Evolutionary conservation across 441 rosid genomes (phyloP), one percentile per base, ranked within the genome.

Genomic region (Populus trichocarpa): DNA sequence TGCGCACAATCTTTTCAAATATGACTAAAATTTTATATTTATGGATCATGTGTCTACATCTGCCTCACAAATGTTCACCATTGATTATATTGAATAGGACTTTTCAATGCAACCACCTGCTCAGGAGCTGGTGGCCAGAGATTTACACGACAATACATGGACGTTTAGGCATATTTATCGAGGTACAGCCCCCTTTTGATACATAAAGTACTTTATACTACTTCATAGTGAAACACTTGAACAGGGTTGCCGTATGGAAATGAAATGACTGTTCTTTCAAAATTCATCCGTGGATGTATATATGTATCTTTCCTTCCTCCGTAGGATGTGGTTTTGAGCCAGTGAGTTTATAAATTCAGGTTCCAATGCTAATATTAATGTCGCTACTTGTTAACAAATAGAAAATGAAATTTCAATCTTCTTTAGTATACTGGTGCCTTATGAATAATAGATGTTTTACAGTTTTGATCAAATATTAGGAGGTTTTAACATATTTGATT

Each of bases 81-180:
- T 77, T 71, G 67, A 81, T 70, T 13, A 71, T 73, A 74, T 75
- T 73, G 79, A 82, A 71, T 81, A 95, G 99, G 99, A 95, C 81
- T 91, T 33, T 77, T 85, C 97, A 11, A 88, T 92, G 96, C 99
- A 95, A 86, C 99, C 98, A 33, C 99, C 99, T 73, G 89, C 91
- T 77, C 99, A 91, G 78, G 99, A 95, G 87, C 84, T 95, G 76
- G 87, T 72, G 14, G 97, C 99, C 73, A 92, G 82, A 84, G 99
- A 95, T 84, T 83, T 95, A 78, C 99, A 93, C 72, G 99, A 92
- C 78, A 92, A 78, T 83, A 1, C 92, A 20, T 93, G 99, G 99
- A 91, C 97, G 14, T 95, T 95, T 86, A 88, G 97, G 81, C 99
- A 95, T 89, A 93, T 95, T 78, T 95, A 90, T 83, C 95, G 99